Evolutionary conservation across 2,329 filamentous ascomycete species (phyloP).

Genomic region (Tolypocladium inflatum): DNA sequence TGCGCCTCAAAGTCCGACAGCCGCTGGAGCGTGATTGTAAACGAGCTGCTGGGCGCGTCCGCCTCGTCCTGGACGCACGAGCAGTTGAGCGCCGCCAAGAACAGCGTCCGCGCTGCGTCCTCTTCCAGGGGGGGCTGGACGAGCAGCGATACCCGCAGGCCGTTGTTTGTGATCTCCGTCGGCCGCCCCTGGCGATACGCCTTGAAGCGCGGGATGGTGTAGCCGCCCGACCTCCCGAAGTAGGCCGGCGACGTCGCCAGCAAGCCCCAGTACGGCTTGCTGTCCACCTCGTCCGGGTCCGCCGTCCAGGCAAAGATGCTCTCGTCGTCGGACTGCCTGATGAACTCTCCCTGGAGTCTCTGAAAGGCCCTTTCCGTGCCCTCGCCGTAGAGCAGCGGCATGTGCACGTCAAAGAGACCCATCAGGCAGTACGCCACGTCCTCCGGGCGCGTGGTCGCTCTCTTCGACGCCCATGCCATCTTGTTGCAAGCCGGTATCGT

Average conservation of each 20-base stretch:
- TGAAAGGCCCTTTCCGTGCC: slow-evolving; percentile 3
- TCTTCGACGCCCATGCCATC: slow-evolving; percentile 8
- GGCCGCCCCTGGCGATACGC: neutral
- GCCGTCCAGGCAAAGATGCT: slow-evolving; percentile 12
- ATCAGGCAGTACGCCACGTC: slow-evolving; percentile 11
- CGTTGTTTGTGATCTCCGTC: slow-evolving; percentile 4
- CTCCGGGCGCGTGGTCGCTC: slow-evolving; percentile 8
- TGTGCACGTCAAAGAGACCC: slow-evolving; percentile 9
- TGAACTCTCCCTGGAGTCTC: slow-evolving; percentile 7
- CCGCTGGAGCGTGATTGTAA: slow-evolving; percentile 3
- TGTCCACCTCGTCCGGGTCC: slow-evolving; percentile 4
- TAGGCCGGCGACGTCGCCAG: slow-evolving; percentile 6
- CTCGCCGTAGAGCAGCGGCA: slow-evolving; percentile 12
- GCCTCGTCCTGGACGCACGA: neutral
- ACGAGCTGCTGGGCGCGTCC: neutral
- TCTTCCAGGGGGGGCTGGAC: neutral
- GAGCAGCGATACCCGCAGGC: slow-evolving; percentile 3
- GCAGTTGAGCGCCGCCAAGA: neutral
- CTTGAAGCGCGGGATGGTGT: neutral
- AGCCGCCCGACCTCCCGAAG: slow-evolving; percentile 1
- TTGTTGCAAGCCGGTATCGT: slow-evolving; percentile 1
- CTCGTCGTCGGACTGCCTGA: slow-evolving; percentile 7
- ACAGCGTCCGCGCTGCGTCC: neutral
- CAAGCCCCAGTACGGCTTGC: slow-evolving; percentile 4
- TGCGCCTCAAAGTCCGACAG: slow-evolving; percentile 6